Evolutionary conservation across 108 stramenopile species (phyloP).

Genomic region (Cyclostephanos tholiformis): DNA sequence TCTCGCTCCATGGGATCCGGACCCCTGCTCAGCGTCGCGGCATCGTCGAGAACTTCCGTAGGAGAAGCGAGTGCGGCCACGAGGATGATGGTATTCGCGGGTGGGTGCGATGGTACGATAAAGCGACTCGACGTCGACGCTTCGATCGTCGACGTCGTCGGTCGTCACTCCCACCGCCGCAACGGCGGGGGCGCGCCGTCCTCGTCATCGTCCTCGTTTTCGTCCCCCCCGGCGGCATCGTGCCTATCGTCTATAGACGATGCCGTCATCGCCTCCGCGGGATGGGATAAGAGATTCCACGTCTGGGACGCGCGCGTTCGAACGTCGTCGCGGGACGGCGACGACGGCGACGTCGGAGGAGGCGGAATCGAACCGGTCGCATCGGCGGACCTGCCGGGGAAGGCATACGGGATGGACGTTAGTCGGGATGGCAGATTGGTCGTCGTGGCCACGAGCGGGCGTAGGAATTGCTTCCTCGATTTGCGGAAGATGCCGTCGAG

Average conservation of each 20-base stretch:
- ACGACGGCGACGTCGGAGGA: not conserved
- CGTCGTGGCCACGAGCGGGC: slow-evolving; percentile 73
- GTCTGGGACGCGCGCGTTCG: slow-evolving; percentile 69
- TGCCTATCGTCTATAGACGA: slow-evolving; percentile 27
- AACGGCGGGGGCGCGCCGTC: slow-evolving; percentile 1
- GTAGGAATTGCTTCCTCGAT: slow-evolving; percentile 65
- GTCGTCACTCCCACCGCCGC: slow-evolving; percentile 23
- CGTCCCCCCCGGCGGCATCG: slow-evolving; percentile 32
- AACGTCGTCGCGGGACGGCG: not conserved
- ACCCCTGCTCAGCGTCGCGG: slow-evolving; percentile 70
- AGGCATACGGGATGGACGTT: slow-evolving; percentile 84
- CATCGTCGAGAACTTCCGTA: not conserved
- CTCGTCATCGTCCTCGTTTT: slow-evolving; percentile 16
- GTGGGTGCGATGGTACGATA: slow-evolving; percentile 71
- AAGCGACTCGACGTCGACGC: slow-evolving; percentile 46
- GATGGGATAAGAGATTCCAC: slow-evolving; percentile 70
- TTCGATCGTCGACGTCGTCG: slow-evolving; percentile 30
- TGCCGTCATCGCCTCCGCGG: slow-evolving; percentile 58
- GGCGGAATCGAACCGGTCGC: slow-evolving; percentile 10
- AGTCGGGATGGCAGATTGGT: slow-evolving; percentile 35
- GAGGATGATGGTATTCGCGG: slow-evolving; percentile 43
- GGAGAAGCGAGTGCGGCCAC: too few relatives aligned
- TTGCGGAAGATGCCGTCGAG: slow-evolving; percentile 19
- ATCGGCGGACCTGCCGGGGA: slow-evolving; percentile 65
- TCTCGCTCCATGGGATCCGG: slow-evolving; percentile 70